Percentiles rank a stretch among this genome's conserved stretches.
Evolutionary conservation across 208 protist species (phyloP).

Genomic region (Trypanosoma lewisi): DNA sequence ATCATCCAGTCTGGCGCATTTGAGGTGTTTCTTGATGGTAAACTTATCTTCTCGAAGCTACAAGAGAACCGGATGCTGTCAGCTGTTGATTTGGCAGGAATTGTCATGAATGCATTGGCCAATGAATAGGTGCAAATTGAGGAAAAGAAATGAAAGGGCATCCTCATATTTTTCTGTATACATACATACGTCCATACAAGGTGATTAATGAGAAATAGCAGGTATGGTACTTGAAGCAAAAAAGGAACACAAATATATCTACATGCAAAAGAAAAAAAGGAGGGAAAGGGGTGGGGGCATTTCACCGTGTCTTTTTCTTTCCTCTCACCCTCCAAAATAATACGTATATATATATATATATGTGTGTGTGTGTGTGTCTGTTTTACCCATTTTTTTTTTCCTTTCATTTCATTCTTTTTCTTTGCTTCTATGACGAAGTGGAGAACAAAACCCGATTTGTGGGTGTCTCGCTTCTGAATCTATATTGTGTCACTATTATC

Average conservation of each 20-base stretch:
- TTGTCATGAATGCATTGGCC: slow-evolving; percentile 4
- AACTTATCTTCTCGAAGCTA: slow-evolving; percentile 71
- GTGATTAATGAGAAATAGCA: too few relatives aligned
- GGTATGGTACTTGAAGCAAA: too few relatives aligned
- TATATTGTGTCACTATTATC: too few relatives aligned
- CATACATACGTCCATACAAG: too few relatives aligned
- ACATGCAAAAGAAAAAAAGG: background rate
- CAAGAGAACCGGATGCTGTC: slow-evolving; percentile 33
- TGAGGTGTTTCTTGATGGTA: slow-evolving; percentile 66
- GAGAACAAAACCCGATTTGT: background rate
- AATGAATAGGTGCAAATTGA: background rate
- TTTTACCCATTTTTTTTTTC: background rate
- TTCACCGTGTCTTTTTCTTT: background rate
- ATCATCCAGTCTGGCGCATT: slow-evolving; percentile 60
- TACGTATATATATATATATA: slow-evolving; percentile 20
- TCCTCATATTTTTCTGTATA: too few relatives aligned
- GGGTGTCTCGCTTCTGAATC: background rate
- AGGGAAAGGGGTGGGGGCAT: background rate
- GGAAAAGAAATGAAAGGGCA: background rate
- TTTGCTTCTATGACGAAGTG: background rate
- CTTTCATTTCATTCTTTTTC: background rate
- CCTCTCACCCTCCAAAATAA: slow-evolving; percentile 2
- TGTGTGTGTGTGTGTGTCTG: slow-evolving; percentile 4
- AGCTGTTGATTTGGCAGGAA: slow-evolving; percentile 26
- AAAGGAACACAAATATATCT: too few relatives aligned